phyloP scores from a whole-genome alignment of 345 rosid species.

The Noccaea caerulescens region DNA sequence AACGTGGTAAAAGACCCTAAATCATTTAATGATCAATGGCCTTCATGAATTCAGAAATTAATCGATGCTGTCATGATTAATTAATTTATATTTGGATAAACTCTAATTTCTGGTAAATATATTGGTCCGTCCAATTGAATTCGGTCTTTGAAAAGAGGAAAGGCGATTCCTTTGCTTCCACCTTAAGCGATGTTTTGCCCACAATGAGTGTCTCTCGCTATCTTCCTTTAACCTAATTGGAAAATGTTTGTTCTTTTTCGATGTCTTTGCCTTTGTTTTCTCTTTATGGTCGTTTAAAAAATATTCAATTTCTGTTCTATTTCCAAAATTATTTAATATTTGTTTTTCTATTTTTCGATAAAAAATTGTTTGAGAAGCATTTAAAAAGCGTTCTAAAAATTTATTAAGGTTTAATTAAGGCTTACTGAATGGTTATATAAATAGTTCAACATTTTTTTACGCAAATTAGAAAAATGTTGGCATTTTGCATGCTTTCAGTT shows the following conservation, averaged over 20 bases:
- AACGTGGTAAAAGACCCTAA: background rate
- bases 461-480: no score
- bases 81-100: slow-evolving; percentile 18
- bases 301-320: background rate
- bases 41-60: background rate
- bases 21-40: background rate
- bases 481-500: no score
- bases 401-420: background rate
- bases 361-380: slow-evolving; percentile 6
- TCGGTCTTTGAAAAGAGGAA: slow-evolving; percentile 50
- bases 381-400: background rate
- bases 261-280: slow-evolving; percentile 33
- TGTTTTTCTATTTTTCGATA: no score
- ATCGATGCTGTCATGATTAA: background rate
- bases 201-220: slow-evolving; percentile 48
- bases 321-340: background rate
- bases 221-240: slow-evolving; percentile 50
- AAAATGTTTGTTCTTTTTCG: slow-evolving; percentile 37
- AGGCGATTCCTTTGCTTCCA: slow-evolving; percentile 60
- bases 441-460: no score
- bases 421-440: no score
- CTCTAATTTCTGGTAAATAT: slow-evolving; percentile 2
- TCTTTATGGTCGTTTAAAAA: background rate
- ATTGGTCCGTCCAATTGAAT: slow-evolving; percentile 51
- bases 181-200: slow-evolving; percentile 64